phyloP scores from a whole-genome alignment of 1,284 basidiomycete species.

The Cystobasidium pallidum region DNA sequence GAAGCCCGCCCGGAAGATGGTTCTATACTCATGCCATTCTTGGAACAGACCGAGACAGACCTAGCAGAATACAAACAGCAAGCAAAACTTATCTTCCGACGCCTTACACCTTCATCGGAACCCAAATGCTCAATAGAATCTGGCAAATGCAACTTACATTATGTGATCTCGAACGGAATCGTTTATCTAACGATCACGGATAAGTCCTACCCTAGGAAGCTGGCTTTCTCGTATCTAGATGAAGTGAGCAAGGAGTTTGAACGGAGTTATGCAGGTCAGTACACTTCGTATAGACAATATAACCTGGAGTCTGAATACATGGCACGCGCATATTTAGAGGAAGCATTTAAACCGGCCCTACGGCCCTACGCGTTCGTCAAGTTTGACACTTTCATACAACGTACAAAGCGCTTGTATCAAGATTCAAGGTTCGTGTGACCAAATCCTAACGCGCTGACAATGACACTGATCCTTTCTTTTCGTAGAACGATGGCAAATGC shows the following conservation, averaged over 20 bases:
- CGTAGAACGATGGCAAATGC: slow-evolving; percentile 42
- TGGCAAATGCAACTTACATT: slow-evolving; percentile 90
- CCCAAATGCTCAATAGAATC: slow-evolving; percentile 96
- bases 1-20: not conserved
- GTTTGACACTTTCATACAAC: slow-evolving; percentile 98
- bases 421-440: slow-evolving; percentile 68
- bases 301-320: slow-evolving; percentile 46
- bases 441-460: slow-evolving; percentile 45
- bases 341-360: slow-evolving; percentile 50
- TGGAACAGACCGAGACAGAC: slow-evolving; percentile 79
- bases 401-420: slow-evolving; percentile 90
- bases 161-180: slow-evolving; percentile 89
- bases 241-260: slow-evolving; percentile 94
- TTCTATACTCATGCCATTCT: slow-evolving; percentile 2
- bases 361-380: slow-evolving; percentile 94
- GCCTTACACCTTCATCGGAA: slow-evolving; percentile 90
- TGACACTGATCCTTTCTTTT: slow-evolving; percentile 20
- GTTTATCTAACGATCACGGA: slow-evolving; percentile 95
- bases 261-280: slow-evolving; percentile 55
- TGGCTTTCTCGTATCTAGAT: slow-evolving; percentile 96
- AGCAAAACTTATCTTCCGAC: slow-evolving; percentile 91
- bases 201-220: slow-evolving; percentile 94
- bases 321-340: slow-evolving; percentile 47
- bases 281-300: slow-evolving; percentile 31
- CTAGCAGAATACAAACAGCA: slow-evolving; percentile 98